Evolutionary conservation across 345 rosid genomes (phyloP).

Genomic region (Linum tenue): DNA sequence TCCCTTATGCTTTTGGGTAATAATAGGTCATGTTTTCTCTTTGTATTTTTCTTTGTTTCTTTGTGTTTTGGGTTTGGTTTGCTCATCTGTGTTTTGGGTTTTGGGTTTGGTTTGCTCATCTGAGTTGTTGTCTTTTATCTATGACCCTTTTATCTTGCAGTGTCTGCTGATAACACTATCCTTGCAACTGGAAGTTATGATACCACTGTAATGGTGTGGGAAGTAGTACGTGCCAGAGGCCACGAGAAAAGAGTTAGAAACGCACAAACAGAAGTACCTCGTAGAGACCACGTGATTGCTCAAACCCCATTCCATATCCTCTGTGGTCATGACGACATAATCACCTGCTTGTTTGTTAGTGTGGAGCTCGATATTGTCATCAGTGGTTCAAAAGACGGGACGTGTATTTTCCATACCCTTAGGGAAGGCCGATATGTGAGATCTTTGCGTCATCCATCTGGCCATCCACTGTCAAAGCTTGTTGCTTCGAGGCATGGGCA

Average conservation of each 20-base stretch:
- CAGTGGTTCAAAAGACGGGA: constrained; percentile 98
- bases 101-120: no score
- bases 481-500: constrained; percentile 77
- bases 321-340: constrained; percentile 90
- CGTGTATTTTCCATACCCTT: constrained; percentile 82
- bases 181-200: constrained; percentile 97
- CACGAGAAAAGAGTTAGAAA: constrained; percentile 60
- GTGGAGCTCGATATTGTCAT: constrained; percentile 87
- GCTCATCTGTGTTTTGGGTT: no score
- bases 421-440: constrained; percentile 86
- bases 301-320: constrained; percentile 94
- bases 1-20: no score
- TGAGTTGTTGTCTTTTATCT: background rate
- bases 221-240: constrained; percentile 44
- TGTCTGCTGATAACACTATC: constrained; percentile 70
- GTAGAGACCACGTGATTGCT: constrained; percentile 59
- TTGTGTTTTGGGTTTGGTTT: no score
- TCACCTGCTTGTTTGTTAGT: constrained; percentile 77
- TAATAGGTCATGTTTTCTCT: no score
- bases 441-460: constrained; percentile 75
- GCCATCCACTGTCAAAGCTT: constrained; percentile 75
- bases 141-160: constrained; percentile 31
- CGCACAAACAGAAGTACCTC: constrained; percentile 38
- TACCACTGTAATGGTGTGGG: constrained; percentile 97
- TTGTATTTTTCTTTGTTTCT: no score